These are phyloP conservation scores for Exophiala lecanii-corni DNA, from an alignment of 2,329 filamentous ascomycete species.

Conservation along the genomic window DNA sequence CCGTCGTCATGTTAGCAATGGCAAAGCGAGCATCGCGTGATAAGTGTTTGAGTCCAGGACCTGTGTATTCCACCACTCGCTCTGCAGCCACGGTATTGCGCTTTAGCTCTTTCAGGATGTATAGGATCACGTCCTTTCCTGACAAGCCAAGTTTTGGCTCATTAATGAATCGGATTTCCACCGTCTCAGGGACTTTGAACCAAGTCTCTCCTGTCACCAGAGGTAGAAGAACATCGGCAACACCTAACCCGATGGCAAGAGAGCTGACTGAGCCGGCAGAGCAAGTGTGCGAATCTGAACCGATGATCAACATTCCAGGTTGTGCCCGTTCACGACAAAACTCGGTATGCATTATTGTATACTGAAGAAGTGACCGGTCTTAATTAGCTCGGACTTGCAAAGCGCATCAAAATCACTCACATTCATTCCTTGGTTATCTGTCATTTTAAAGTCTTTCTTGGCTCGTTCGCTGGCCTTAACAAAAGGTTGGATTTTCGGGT, in stretches of 20 bases:
- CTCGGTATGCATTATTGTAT: constrained; percentile 46
- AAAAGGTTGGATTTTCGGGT: constrained; percentile 34
- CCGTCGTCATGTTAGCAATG: constrained; percentile 46
- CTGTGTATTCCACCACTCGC: constrained; percentile 43
- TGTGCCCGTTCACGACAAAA: constrained; percentile 43
- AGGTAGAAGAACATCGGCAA: constrained; percentile 42
- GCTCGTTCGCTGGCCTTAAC: constrained; percentile 36
- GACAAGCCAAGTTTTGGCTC: constrained; percentile 35
- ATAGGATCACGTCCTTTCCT: constrained; percentile 45
- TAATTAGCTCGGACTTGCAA: background rate
- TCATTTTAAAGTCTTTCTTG: constrained; percentile 40
- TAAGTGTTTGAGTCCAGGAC: constrained; percentile 37
- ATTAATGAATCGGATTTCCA: constrained; percentile 40
- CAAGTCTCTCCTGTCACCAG: constrained; percentile 45
- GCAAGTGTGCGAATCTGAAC: constrained; percentile 46
- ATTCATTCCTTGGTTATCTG: constrained; percentile 39
- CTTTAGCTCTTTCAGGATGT: constrained; percentile 42
- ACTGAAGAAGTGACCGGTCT: constrained; percentile 6
- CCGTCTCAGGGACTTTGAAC: constrained; percentile 44
- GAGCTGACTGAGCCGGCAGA: constrained; percentile 39
- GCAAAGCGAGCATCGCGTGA: constrained; percentile 45
- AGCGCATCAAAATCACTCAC: background rate
- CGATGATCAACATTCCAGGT: constrained; percentile 43
- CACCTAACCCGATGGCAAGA: constrained; percentile 44
- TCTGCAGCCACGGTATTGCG: constrained; percentile 44